Evolutionary conservation across 371 early-diverging fungal genomes (phyloP).

Genomic region (Phascolomyces articulosus): DNA sequence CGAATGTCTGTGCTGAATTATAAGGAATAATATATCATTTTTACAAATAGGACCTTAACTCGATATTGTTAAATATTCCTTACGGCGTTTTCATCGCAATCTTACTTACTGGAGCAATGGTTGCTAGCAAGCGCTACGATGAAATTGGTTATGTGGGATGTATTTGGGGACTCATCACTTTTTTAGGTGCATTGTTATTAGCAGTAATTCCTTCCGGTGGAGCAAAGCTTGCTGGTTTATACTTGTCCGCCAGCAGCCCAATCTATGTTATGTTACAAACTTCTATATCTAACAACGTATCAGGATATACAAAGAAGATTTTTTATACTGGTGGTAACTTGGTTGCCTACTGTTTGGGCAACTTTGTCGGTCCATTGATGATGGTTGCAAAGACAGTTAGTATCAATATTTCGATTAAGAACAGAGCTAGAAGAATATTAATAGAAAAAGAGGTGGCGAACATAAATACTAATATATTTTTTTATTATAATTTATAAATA

Average conservation of each 20-base stretch:
- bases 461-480: no score
- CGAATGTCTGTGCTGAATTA: no score
- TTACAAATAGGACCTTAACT: constrained; percentile 9
- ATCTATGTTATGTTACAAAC: constrained; percentile 17
- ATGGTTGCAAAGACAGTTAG: constrained; percentile 21
- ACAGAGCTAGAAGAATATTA: no score
- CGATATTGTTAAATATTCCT: constrained; percentile 17
- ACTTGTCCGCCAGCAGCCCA: constrained; percentile 11
- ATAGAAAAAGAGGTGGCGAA: no score
- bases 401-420: no score
- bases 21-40: no score
- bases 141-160: constrained; percentile 13
- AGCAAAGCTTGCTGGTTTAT: constrained; percentile 15
- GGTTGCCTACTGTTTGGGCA: constrained; percentile 17
- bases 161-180: constrained; percentile 1
- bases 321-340: constrained; percentile 16
- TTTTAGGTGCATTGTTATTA: constrained; percentile 16
- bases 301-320: constrained; percentile 28
- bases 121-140: constrained; percentile 3
- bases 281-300: constrained; percentile 16
- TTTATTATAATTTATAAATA: no score
- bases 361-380: constrained; percentile 25
- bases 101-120: constrained; percentile 3
- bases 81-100: constrained; percentile 11
- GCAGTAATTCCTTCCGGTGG: constrained; percentile 7